Evolutionary conservation across 345 rosid species (phyloP).

Genomic region (Kandelia obovata): DNA sequence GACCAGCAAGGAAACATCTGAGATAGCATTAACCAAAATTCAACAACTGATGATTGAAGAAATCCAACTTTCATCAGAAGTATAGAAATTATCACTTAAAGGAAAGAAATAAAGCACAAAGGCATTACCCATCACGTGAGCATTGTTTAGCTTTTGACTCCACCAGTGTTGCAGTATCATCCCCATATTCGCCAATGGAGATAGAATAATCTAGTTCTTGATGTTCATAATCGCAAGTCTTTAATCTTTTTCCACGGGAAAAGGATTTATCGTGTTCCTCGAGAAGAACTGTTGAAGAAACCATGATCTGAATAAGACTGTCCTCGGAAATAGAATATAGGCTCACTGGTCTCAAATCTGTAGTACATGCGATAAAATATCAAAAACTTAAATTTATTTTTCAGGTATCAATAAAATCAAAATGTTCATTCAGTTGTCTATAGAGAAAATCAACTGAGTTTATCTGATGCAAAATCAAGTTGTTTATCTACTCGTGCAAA

Average conservation of each 20-base stretch:
- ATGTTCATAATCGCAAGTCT: slow-evolving; percentile 26
- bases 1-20: slow-evolving; percentile 35
- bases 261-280: slow-evolving; percentile 14
- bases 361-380: too few species aligned
- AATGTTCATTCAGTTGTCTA: too few species aligned
- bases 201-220: slow-evolving; percentile 19
- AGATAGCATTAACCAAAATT: slow-evolving; percentile 9
- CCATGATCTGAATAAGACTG: slow-evolving; percentile 36
- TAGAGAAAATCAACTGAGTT: too few species aligned
- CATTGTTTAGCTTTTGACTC: slow-evolving; percentile 29
- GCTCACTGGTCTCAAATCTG: background rate
- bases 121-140: slow-evolving; percentile 36
- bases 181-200: slow-evolving; percentile 26
- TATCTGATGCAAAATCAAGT: too few species aligned
- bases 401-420: too few species aligned
- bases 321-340: background rate
- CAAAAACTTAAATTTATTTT: too few species aligned
- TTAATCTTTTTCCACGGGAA: slow-evolving; percentile 36
- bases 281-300: slow-evolving; percentile 38
- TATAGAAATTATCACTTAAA: background rate
- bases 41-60: background rate
- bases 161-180: slow-evolving; percentile 21
- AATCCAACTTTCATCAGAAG: background rate
- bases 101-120: background rate
- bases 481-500: too few species aligned